Base-by-base conservation (phyloP, 495 filamentous ascomycete genomes). In the Neurospora africana region DNA sequence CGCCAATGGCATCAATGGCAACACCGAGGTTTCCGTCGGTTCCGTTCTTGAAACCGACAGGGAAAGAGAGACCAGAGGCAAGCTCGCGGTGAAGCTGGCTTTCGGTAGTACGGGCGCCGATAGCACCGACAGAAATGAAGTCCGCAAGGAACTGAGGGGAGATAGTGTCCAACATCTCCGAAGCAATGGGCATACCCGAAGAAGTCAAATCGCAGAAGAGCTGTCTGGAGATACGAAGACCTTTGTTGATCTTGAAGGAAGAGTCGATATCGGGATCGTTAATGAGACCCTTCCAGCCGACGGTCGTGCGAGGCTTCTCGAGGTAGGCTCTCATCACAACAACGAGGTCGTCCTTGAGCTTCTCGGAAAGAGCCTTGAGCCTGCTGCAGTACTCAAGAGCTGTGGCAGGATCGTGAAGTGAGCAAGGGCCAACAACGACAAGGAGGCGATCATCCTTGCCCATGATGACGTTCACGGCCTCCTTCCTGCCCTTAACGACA, bases 271-370 rank as follows among this genome's bases (percentile, higher is more conserved):
- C 95, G 1, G 95, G 95, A 78, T 99, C 95, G 82, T 99, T 99
- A 86, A 99, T 98, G 76, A 99, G 87, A 36, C 95, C 95, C 83
- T 99, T 99, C 95, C 95, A 99, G 76, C 95, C 95, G 41, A 99
- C 95, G 2, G 95, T 99, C n/a, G 95, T 99, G 47, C 95, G 91
- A 37, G 95, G 95, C 86, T 99, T 99, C 87, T 99, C 95, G 27
- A 99, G 91, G 86, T 99, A 99, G 79, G 95, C 93, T 73, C 95
- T 92, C 95, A 99, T 99, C 79, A 99, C 90, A 78, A 99, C 90
- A 75, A 89, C 90, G 40, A 99, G 86, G 79, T 98, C 95, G 74
- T 90, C 88, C 71, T 88, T 87, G 68, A 97, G 89, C 82, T 90
- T 91, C 36, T 88, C 85, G 36, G 91, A 86, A 30, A 97, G 82